Evolutionary conservation across 2,329 filamentous ascomycete genomes (phyloP).

Genomic region (Keithomyces neogunnii): DNA sequence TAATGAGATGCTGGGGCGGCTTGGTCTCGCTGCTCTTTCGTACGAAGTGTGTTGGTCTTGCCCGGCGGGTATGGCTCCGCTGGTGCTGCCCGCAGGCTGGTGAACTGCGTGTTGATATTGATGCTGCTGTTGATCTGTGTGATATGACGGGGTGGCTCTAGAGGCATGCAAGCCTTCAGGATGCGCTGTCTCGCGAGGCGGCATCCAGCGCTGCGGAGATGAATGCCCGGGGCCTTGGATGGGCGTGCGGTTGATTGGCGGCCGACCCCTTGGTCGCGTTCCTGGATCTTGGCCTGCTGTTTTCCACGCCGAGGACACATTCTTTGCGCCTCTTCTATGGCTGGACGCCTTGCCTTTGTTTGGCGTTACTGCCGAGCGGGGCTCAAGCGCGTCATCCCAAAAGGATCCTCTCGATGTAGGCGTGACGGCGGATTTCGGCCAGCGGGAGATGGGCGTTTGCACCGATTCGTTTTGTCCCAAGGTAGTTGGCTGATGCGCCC

Average conservation of each 20-base stretch:
- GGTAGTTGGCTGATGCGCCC: slow-evolving; percentile 16
- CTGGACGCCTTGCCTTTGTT: slow-evolving; percentile 40
- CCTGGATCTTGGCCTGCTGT: slow-evolving; percentile 51
- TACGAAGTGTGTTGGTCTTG: slow-evolving; percentile 9
- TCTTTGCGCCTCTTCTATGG: slow-evolving; percentile 65
- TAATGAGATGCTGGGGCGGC: slow-evolving; percentile 30
- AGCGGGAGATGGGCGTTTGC: slow-evolving; percentile 57
- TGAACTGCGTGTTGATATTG: background rate
- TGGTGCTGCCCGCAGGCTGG: background rate
- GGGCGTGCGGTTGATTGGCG: slow-evolving; percentile 56
- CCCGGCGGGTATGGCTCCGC: background rate
- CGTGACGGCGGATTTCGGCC: slow-evolving; percentile 72
- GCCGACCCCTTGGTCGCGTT: slow-evolving; percentile 70
- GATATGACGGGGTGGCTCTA: background rate
- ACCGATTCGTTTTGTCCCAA: slow-evolving; percentile 37
- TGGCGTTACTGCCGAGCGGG: slow-evolving; percentile 66
- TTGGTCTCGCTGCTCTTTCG: slow-evolving; percentile 16
- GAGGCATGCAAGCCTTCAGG: slow-evolving; percentile 28
- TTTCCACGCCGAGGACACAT: slow-evolving; percentile 86
- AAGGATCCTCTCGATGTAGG: slow-evolving; percentile 47
- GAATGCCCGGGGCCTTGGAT: slow-evolving; percentile 56
- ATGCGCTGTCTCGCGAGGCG: slow-evolving; percentile 32
- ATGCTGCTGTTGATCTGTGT: background rate
- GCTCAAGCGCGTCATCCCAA: slow-evolving; percentile 52
- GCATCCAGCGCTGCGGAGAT: slow-evolving; percentile 50